phyloP scores from a whole-genome alignment of 208 protist genomes.

The Lotmaria passim region DNA sequence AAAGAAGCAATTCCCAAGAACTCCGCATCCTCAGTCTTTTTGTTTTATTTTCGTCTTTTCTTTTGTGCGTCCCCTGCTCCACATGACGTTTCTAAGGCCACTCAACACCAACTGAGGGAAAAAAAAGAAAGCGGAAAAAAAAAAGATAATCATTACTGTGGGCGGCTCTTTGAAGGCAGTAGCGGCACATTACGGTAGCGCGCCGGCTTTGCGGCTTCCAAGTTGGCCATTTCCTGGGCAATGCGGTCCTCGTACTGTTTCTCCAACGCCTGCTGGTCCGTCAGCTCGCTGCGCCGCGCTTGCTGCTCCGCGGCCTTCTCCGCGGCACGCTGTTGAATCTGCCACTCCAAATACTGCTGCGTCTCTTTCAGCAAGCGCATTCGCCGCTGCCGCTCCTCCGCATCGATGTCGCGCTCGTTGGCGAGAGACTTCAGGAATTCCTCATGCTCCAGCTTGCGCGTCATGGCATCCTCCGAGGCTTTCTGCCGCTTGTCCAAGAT shows the following conservation, averaged over 20 bases:
- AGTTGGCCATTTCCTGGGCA: conserved; percentile 67
- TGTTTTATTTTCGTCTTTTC: too few relatives aligned
- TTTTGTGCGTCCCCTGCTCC: too few relatives aligned
- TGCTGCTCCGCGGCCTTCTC: conserved; percentile 48
- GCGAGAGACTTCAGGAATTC: conserved; percentile 51
- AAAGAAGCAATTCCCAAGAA: too few relatives aligned
- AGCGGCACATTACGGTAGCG: conserved; percentile 80
- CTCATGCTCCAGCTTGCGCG: conserved; percentile 47
- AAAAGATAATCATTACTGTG: conserved; percentile 18
- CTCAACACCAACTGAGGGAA: too few relatives aligned
- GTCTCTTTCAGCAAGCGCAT: conserved; percentile 58
- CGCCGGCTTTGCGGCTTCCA: conserved; percentile 78
- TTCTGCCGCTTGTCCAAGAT: conserved; percentile 72
- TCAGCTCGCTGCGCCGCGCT: conserved; percentile 51
- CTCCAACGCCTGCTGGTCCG: conserved; percentile 65
- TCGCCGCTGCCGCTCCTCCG: conserved; percentile 51
- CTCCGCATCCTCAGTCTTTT: too few relatives aligned
- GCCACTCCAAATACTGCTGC: conserved; percentile 70
- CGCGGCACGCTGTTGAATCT: conserved; percentile 58
- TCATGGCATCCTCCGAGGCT: conserved; percentile 42
- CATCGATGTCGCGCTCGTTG: conserved; percentile 44
- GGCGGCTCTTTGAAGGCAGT: conserved; percentile 45
- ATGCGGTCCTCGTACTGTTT: conserved; percentile 67
- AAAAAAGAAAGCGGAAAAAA: neutral
- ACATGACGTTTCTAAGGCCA: too few relatives aligned